Base-by-base conservation (phyloP, 2,329 filamentous ascomycete genomes). In the Paraphoma sp. region DNA sequence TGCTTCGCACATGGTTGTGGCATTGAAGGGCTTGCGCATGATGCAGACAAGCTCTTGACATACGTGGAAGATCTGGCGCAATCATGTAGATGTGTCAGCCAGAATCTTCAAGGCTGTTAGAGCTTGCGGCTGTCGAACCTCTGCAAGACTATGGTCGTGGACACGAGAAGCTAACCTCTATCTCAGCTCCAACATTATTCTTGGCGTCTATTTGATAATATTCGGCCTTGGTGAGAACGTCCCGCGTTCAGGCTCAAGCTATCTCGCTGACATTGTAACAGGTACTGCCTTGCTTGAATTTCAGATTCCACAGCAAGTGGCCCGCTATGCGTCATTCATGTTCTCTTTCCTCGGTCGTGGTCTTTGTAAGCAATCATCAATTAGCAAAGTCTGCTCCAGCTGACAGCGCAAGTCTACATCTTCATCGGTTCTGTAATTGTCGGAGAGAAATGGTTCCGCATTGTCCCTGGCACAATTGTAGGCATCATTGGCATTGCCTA, bases 341-440 rank as follows among this genome's bases (percentile, higher is more conserved):
- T 98, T 98, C 84, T 96, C 92, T 55, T 98, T 99, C 84, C 81
- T 98, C 68, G 95, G 95, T 60, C 93, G 95, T 75, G 95, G 95
- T 79, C 84, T 92, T 76, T 98, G 93, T 97, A 87, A 81, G 92
- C 42, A n/a, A n/a, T 2, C 18, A 7, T 23, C 30, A n/a, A 11
- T 14, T 10, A 9, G 18, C 42, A 12, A 56, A 4, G 18, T 28
- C 12, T 11, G 42, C 45, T 7, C 14, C 12, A 28, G 17, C 70
- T 66, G 17, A 72, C 28, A 4, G 11, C 14, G 1, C n/a, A 58
- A 97, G 93, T 99, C 83, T 99, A 99, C 85, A 86, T 98, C 79
- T 98, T 99, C 79, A 84, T 97, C 71, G 95, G 94, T 65, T 90
- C 87, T 67, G 89, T 98, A 69, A 85, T 97, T 55, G 86, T 97